Evolutionary conservation across 2,329 filamentous ascomycete species (phyloP), one percentile per base, ranked within the genome.

Genomic region (Blastomyces gilchristii): DNA sequence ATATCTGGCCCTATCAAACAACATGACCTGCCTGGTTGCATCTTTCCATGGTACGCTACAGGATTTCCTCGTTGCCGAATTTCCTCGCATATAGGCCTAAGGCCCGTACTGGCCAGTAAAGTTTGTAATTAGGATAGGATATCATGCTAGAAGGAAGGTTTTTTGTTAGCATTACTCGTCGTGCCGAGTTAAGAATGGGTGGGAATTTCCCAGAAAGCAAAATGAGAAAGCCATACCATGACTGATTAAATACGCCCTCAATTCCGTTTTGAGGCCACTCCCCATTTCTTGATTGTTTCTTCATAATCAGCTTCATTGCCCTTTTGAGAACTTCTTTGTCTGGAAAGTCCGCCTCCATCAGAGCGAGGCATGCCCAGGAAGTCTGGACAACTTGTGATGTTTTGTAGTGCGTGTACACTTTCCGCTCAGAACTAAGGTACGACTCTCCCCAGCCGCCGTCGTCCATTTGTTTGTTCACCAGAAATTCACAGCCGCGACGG

Each of bases 51-150:
- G 28, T 47, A 11, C 56, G 58, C 62, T 58, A 66, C n/a, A 63
- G 52, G 53, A 89, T 73, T 69, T 78, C 81, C 63, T 87, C 83
- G 65, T 90, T 81, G 0, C 88, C 88, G 67, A 87, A 92, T 66
- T 81, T 84, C 69, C 80, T 83, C 4, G 88, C 85, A 80, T 91
- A 99, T 85, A 97, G 88, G 5, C 94, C 94, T 67, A 99, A 75
- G 1, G 94, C 94, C 78, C 95, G 96, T 73, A 97, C 89, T 0
- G 93, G 87, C 76, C 97, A 99, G 64, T 88, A 89, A 74, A 96
- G 94, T 80, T 97, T 99, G 81, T 99, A 99, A 80, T 99, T 99
- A 53, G 93, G 93, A 72, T 99, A 99, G 0, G 91, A 94, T 68
- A 99, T 99, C 91, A 97, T 97, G 81, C 86, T 87, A 70, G 64